Evolutionary conservation across 2,329 filamentous ascomycete species (phyloP).

Genomic region (Trichoderma sp.): DNA sequence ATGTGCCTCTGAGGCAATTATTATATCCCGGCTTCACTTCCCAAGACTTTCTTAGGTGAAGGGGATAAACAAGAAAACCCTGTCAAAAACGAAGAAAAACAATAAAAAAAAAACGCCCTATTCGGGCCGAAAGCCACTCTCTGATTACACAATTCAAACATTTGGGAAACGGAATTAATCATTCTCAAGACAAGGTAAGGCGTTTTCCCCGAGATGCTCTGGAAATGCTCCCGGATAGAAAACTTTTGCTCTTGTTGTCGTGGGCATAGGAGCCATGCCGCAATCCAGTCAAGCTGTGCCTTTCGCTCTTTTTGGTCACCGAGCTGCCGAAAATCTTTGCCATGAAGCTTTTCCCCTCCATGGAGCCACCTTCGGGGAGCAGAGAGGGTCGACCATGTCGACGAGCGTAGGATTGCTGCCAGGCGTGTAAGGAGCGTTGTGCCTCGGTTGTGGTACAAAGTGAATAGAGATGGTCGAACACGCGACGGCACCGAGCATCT

Average conservation of each 20-base stretch:
- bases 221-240: not conserved
- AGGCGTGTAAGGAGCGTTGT: conserved; percentile 44
- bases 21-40: not conserved
- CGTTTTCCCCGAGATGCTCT: conserved; percentile 4
- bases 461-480: conserved; percentile 46
- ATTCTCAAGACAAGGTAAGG: conserved; percentile 8
- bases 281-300: conserved; percentile 23
- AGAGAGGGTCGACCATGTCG: conserved; percentile 36
- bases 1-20: not conserved
- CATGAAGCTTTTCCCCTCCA: conserved; percentile 31
- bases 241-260: conserved; percentile 9
- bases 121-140: not conserved
- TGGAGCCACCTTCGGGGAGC: conserved; percentile 38
- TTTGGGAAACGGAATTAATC: not conserved
- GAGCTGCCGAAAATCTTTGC: conserved; percentile 29
- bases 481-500: conserved; percentile 41
- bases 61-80: not conserved
- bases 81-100: not conserved
- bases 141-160: not conserved
- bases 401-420: conserved; percentile 50
- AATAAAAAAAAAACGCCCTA: not conserved
- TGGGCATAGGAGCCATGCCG: not conserved
- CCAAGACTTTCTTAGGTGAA: not conserved
- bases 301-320: conserved; percentile 22
- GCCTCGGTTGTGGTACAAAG: conserved; percentile 49